phyloP scores from a whole-genome alignment of 78 protist genomes.

The Protostelium mycophagum region DNA sequence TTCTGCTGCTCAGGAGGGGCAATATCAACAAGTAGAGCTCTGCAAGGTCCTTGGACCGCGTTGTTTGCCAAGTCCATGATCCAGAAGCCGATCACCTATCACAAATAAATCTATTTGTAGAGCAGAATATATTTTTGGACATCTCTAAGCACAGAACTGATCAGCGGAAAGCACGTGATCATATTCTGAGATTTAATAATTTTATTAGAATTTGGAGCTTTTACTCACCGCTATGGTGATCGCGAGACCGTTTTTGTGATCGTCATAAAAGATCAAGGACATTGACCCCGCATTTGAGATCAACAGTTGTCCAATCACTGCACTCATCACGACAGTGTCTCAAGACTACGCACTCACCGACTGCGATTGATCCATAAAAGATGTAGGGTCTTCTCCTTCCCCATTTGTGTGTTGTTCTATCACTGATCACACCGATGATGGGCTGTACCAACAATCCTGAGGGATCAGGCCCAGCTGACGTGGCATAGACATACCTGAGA shows the following conservation, averaged over 20 bases:
- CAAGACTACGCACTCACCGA: background rate
- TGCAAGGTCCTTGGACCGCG: slow-evolving; percentile 60
- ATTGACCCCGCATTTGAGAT: slow-evolving; percentile 52
- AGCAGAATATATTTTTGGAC: background rate
- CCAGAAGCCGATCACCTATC: slow-evolving; percentile 38
- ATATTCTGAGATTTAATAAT: background rate
- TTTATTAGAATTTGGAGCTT: background rate
- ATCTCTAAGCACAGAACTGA: background rate
- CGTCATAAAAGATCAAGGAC: slow-evolving; percentile 10
- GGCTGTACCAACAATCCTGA: slow-evolving; percentile 66
- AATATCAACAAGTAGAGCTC: slow-evolving; percentile 63
- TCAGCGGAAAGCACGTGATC: background rate
- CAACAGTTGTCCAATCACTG: slow-evolving; percentile 27
- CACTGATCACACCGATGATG: slow-evolving; percentile 54
- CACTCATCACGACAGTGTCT: background rate
- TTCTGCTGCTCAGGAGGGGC: slow-evolving; percentile 46
- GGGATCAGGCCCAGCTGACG: background rate
- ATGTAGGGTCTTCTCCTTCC: slow-evolving; percentile 72
- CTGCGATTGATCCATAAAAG: slow-evolving; percentile 37
- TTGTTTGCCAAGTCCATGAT: slow-evolving; percentile 62
- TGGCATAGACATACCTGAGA: slow-evolving; percentile 11
- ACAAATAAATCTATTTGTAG: no score
- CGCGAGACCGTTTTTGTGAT: slow-evolving; percentile 1
- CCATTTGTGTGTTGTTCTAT: slow-evolving; percentile 25
- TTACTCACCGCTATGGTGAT: slow-evolving; percentile 32